Percentiles rank a stretch among this genome's conserved stretches.
Evolutionary conservation across 352 stramenopile species (phyloP).

Genomic region (Pythium brassicae): DNA sequence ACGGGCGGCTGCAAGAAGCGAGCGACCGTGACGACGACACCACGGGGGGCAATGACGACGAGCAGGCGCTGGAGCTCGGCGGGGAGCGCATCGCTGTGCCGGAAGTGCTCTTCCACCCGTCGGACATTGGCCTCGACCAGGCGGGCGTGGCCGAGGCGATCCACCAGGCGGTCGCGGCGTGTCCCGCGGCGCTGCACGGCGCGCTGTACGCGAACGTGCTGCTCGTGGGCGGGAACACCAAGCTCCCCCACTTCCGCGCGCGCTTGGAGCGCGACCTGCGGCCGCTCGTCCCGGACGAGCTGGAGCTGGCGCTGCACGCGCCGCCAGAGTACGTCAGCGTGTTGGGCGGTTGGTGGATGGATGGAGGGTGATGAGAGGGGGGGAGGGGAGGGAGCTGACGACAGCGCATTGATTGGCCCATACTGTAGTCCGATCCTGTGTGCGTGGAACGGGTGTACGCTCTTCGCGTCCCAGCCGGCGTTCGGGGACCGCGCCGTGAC

Average conservation of each 20-base stretch:
- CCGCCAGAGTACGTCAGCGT: conserved; percentile 45
- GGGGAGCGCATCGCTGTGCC: conserved; percentile 86
- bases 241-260: conserved; percentile 79
- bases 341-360: neutral
- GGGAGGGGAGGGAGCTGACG: too few species aligned
- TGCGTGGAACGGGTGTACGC: conserved; percentile 52
- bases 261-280: conserved; percentile 65
- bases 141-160: conserved; percentile 83
- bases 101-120: conserved; percentile 91
- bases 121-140: conserved; percentile 88
- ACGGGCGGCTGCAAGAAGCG: too few species aligned
- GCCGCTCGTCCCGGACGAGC: conserved; percentile 50
- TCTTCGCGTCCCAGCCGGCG: conserved; percentile 26
- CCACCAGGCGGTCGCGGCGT: conserved; percentile 77
- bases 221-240: conserved; percentile 85
- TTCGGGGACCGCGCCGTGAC: conserved; percentile 38
- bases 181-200: conserved; percentile 58
- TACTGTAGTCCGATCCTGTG: conserved; percentile 44
- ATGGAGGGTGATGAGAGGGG: conserved; percentile 1
- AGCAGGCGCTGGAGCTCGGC: conserved; percentile 81
- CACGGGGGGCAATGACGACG: too few species aligned
- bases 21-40: too few species aligned
- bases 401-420: neutral
- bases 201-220: conserved; percentile 86
- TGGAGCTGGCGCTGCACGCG: conserved; percentile 31